phyloP scores from a whole-genome alignment of 371 early-diverging fungal genomes.

The Circinella umbellata region DNA sequence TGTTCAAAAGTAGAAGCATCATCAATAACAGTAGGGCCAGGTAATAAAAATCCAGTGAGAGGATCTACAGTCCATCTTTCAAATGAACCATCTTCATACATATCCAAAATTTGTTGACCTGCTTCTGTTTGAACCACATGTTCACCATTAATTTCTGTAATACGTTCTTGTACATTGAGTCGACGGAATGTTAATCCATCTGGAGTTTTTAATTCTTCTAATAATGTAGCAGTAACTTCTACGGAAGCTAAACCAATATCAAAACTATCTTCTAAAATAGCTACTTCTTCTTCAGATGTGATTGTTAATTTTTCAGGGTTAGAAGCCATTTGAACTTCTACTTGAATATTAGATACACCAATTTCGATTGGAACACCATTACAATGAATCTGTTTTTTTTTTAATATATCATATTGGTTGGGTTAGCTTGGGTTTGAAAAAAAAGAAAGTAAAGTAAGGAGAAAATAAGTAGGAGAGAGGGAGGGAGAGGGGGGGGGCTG shows the following conservation, averaged over 20 bases:
- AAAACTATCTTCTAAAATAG: slow-evolving; percentile 56
- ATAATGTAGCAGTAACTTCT: slow-evolving; percentile 61
- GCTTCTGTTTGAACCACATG: slow-evolving; percentile 72
- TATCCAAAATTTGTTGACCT: slow-evolving; percentile 72
- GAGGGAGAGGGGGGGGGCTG: too few species aligned
- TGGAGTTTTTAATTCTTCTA: slow-evolving; percentile 57
- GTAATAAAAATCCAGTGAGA: slow-evolving; percentile 45
- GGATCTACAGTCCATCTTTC: slow-evolving; percentile 55
- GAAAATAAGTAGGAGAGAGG: too few species aligned
- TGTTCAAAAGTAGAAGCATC: neutral
- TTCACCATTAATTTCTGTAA: slow-evolving; percentile 73
- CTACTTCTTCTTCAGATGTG: slow-evolving; percentile 56
- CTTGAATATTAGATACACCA: slow-evolving; percentile 61
- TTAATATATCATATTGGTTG: too few species aligned
- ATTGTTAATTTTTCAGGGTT: slow-evolving; percentile 51
- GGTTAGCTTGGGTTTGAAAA: too few species aligned
- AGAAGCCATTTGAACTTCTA: slow-evolving; percentile 62
- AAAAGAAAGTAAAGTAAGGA: too few species aligned
- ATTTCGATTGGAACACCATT: slow-evolving; percentile 66
- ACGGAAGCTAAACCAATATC: slow-evolving; percentile 75
- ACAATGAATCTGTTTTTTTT: slow-evolving; percentile 42
- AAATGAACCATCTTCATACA: slow-evolving; percentile 58
- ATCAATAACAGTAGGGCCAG: slow-evolving; percentile 10
- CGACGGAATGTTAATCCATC: slow-evolving; percentile 63
- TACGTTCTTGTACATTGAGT: slow-evolving; percentile 62